A percentile compares a stretch with the other conserved stretches of the same genome.
These are phyloP conservation scores for Lignosus rhinocerotis DNA, from an alignment of 1,284 basidiomycete genomes.

Conservation along the genomic window DNA sequence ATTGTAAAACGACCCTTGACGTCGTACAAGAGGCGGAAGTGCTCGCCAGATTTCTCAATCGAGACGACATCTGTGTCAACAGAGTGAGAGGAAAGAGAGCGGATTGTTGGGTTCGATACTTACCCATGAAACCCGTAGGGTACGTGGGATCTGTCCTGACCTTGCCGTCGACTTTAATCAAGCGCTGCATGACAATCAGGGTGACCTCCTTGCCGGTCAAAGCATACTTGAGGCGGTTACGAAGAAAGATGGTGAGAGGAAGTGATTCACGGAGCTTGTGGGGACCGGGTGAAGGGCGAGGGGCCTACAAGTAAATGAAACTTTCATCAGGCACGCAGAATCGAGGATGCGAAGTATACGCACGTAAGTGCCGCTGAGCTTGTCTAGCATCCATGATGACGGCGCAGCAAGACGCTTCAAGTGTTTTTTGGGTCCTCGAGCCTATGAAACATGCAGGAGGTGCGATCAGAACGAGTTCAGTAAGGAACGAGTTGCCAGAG, in stretches of 20 bases:
- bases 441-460: constrained; percentile 46
- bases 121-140: constrained; percentile 97
- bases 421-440: constrained; percentile 99
- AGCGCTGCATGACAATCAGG: constrained; percentile 92
- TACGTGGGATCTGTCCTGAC: constrained; percentile 98
- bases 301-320: constrained; percentile 58
- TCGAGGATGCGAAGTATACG: constrained; percentile 36
- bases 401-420: constrained; percentile 98
- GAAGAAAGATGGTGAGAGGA: constrained; percentile 92
- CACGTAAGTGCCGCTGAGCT: constrained; percentile 97
- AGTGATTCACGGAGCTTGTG: constrained; percentile 99
- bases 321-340: not conserved
- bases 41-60: constrained; percentile 98
- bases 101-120: not conserved
- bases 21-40: constrained; percentile 99
- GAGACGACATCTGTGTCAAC: constrained; percentile 83
- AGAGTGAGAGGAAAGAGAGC: not conserved
- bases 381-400: constrained; percentile 99
- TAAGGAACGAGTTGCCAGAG: constrained; percentile 18
- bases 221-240: constrained; percentile 99
- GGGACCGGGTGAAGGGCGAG: constrained; percentile 95
- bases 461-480: constrained; percentile 22
- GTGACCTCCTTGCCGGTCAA: constrained; percentile 96
- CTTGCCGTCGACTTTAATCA: constrained; percentile 99
- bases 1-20: constrained; percentile 99